A percentile compares a stretch with the other conserved stretches of the same genome.
Conservation (phyloP, 345 rosid species). For the Arabidopsis thaliana region TAIR10.1 NC_003075.7:11791001-11791500, state of each 20-base stretch:
- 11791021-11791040: constrained; percentile 79
- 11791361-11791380: constrained; percentile 33
- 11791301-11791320: constrained; percentile 4
- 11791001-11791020: constrained; percentile 83
- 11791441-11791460: constrained; percentile 81
- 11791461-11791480: constrained; percentile 97
- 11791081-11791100: not conserved
- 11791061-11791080: constrained; percentile 23
- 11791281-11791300: not conserved
- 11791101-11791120: constrained; percentile 16
- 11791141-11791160: not conserved
- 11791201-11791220: constrained; percentile 28
- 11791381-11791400: constrained; percentile 31
- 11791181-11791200: constrained; percentile 1
- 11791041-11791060: constrained; percentile 62
- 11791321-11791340: not conserved
- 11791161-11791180: not conserved
- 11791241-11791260: not conserved
- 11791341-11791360: constrained; percentile 15
- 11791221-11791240: not conserved
- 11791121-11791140: not conserved
- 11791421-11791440: not conserved
- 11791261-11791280: not conserved
- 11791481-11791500: constrained; percentile 97
- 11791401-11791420: not conserved